Conservation (phyloP, 2,329 filamentous ascomycete species). For the Phyllosticta citrichinensis region DNA sequence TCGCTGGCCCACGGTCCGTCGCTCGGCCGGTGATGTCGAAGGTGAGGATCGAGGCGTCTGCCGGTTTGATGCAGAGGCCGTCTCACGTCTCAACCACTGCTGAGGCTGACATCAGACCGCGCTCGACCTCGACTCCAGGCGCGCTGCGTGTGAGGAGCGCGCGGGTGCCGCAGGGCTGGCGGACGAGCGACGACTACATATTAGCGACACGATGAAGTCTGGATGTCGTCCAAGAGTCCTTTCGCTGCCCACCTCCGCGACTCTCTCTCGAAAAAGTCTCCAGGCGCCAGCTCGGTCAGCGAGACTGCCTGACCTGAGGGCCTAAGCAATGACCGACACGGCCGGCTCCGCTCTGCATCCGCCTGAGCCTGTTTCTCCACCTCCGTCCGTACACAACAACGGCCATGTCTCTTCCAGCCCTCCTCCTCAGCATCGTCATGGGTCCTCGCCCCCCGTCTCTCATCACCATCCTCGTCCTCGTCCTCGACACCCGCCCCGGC, state of each 20-base stretch:
- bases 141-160: background rate
- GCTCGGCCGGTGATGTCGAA: background rate
- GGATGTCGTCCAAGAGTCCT: no score
- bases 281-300: background rate
- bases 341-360: background rate
- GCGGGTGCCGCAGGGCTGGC: background rate
- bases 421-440: background rate
- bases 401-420: background rate
- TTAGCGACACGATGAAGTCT: background rate
- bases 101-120: background rate
- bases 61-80: background rate
- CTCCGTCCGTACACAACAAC: background rate
- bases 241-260: no score
- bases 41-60: background rate
- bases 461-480: no score
- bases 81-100: background rate
- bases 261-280: no score
- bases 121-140: background rate
- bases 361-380: background rate
- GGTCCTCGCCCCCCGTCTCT: background rate
- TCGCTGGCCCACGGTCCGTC: background rate
- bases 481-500: background rate
- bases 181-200: background rate
- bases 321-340: background rate
- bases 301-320: background rate